A percentile compares a stretch with the other conserved stretches of the same genome.
Conservation (phyloP, 345 rosid genomes). For the Salix brachista region DNA sequence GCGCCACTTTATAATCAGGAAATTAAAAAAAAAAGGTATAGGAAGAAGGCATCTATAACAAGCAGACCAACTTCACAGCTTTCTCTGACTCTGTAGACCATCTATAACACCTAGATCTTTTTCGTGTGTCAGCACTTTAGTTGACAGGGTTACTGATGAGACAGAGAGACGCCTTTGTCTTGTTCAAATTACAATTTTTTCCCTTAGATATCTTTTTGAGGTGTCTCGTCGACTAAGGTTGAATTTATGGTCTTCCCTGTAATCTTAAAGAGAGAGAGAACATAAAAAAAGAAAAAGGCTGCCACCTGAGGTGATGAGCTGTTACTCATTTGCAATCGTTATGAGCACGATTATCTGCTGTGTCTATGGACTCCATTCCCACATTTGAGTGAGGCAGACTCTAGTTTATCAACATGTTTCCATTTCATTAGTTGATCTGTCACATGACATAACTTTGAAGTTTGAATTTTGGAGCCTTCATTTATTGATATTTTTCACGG, state of each 20-base stretch:
- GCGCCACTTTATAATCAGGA: no score
- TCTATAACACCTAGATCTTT: conserved; percentile 1
- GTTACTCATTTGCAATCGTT: background rate
- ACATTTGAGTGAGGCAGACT: background rate
- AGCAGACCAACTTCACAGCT: conserved; percentile 18
- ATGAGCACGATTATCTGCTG: background rate
- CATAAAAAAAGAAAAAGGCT: conserved; percentile 1
- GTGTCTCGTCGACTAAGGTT: conserved; percentile 19
- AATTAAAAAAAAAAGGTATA: background rate
- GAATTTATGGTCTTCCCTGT: conserved; percentile 1
- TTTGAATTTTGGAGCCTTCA: background rate
- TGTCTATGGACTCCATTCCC: background rate
- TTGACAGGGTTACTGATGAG: conserved; percentile 2
- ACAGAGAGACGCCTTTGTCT: conserved; percentile 26
- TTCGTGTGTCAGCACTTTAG: conserved; percentile 5
- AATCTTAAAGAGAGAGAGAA: background rate
- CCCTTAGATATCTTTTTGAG: conserved; percentile 14
- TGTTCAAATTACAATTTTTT: conserved; percentile 31
- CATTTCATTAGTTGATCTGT: background rate
- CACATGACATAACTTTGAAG: background rate
- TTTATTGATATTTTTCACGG: background rate
- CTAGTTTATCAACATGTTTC: background rate
- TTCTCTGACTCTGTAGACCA: conserved; percentile 7
- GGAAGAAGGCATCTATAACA: conserved; percentile 12
- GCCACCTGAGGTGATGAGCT: conserved; percentile 8